phyloP scores from a whole-genome alignment of 2,329 filamentous ascomycete species.

The Akanthomyces lecanii region DNA sequence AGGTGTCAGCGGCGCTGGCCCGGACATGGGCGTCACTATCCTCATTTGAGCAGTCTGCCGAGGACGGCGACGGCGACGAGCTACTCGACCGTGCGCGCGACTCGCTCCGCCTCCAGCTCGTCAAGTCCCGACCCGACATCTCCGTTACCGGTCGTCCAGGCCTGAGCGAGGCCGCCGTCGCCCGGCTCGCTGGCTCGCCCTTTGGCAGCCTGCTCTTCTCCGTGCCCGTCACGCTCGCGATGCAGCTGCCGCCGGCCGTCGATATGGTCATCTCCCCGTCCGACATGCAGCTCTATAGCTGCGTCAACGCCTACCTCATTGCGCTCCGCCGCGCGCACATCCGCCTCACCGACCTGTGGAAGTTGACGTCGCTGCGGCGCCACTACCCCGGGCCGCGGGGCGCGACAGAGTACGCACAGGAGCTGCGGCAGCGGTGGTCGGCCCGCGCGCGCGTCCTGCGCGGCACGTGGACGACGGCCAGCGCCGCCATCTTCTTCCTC shows the following conservation, averaged over 20 bases:
- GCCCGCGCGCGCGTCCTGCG: slow-evolving; percentile 65
- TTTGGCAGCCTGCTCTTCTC: slow-evolving; percentile 84
- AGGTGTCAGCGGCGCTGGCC: slow-evolving; percentile 71
- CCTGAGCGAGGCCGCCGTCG: slow-evolving; percentile 28
- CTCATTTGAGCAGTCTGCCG: slow-evolving; percentile 55
- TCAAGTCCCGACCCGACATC: slow-evolving; percentile 44
- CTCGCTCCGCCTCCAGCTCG: slow-evolving; percentile 63
- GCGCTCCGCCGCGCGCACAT: slow-evolving; percentile 83
- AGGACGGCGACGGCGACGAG: slow-evolving; percentile 71
- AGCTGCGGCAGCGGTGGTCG: slow-evolving; percentile 61
- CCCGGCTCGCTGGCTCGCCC: slow-evolving; percentile 45
- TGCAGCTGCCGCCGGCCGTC: slow-evolving; percentile 72
- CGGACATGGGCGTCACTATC: slow-evolving; percentile 77
- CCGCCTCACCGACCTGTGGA: slow-evolving; percentile 81
- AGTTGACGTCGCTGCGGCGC: slow-evolving; percentile 70
- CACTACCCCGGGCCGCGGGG: slow-evolving; percentile 67
- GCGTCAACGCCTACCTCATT: slow-evolving; percentile 82
- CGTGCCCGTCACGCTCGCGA: slow-evolving; percentile 61
- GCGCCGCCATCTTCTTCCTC: slow-evolving; percentile 82
- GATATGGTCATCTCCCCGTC: slow-evolving; percentile 78
- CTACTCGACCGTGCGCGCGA: slow-evolving; percentile 78
- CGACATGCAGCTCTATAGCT: slow-evolving; percentile 75
- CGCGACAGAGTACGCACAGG: slow-evolving; percentile 53
- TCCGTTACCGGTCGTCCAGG: slow-evolving; percentile 34
- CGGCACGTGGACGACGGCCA: slow-evolving; percentile 84